Conservation (phyloP, 1,139 yeast species). For the Candida tetrigidarum region DNA sequence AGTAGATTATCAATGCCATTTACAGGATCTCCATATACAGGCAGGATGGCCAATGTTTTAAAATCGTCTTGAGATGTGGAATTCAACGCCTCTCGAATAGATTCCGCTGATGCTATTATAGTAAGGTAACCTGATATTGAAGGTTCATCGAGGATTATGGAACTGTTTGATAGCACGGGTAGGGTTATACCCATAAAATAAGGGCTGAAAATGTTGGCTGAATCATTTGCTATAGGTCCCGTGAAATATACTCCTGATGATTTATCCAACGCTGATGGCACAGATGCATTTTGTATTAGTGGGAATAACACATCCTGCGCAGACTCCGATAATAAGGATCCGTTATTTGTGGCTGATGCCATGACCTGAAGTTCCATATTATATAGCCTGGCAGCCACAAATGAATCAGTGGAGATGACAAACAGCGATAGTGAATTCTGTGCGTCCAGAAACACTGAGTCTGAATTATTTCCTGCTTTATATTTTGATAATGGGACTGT, state of each 20-base stretch:
- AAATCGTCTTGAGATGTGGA: conserved; percentile 44
- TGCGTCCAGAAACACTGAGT: conserved; percentile 45
- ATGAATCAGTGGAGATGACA: conserved; percentile 61
- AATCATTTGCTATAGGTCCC: conserved; percentile 60
- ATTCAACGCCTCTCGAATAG: conserved; percentile 53
- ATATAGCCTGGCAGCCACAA: conserved; percentile 71
- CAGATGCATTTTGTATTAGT: conserved; percentile 43
- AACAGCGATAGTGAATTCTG: conserved; percentile 57
- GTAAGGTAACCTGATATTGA: conserved; percentile 75
- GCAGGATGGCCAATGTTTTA: conserved; percentile 36
- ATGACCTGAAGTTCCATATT: conserved; percentile 51
- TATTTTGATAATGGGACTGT: conserved; percentile 63
- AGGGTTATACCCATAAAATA: conserved; percentile 62
- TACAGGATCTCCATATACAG: conserved; percentile 25
- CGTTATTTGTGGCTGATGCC: conserved; percentile 37
- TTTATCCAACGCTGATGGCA: conserved; percentile 38
- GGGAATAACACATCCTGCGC: conserved; percentile 55
- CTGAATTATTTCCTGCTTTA: conserved; percentile 70
- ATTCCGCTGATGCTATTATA: conserved; percentile 61
- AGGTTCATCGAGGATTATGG: conserved; percentile 64
- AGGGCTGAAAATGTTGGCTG: conserved; percentile 24
- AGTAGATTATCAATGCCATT: conserved; percentile 17
- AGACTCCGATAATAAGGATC: conserved; percentile 29
- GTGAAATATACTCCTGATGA: conserved; percentile 48
- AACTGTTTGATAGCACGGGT: conserved; percentile 74